A percentile compares a stretch with the other conserved stretches of the same genome.
These are phyloP conservation scores for Candida pseudoviswanathii DNA, from an alignment of 1,139 yeast species.

Conservation along the genomic window DNA sequence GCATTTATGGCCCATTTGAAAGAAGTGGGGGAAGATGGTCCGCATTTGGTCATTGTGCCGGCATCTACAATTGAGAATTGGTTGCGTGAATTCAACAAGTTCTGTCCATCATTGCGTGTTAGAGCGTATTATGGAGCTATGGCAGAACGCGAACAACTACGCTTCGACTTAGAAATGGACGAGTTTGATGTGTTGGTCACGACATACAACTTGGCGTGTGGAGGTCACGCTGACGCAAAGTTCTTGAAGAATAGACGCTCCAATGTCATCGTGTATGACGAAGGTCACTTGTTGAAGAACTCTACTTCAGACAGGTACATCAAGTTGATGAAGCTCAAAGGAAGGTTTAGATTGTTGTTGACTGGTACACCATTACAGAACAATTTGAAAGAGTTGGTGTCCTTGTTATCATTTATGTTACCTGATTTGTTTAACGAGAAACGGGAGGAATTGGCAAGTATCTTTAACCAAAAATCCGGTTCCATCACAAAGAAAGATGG, in stretches of 20 bases:
- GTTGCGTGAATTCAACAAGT: conserved; percentile 90
- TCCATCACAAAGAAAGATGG: conserved; percentile 42
- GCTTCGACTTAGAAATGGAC: conserved; percentile 66
- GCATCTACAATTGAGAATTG: conserved; percentile 96
- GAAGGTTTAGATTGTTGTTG: conserved; percentile 76
- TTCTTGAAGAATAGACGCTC: conserved; percentile 75
- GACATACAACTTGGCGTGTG: conserved; percentile 89
- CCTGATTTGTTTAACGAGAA: conserved; percentile 82
- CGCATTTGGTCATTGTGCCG: conserved; percentile 92
- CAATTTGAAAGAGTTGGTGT: conserved; percentile 85
- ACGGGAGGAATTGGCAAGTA: conserved; percentile 76
- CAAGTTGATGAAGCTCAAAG: conserved; percentile 81
- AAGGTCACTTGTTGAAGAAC: conserved; percentile 95
- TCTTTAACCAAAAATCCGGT: conserved; percentile 71
- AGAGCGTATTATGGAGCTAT: conserved; percentile 94
- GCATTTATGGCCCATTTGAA: conserved; percentile 87
- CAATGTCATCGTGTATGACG: conserved; percentile 91
- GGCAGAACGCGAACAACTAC: conserved; percentile 78
- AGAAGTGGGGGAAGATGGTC: conserved; percentile 89
- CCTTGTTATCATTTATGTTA: conserved; percentile 84
- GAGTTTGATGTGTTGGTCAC: conserved; percentile 86
- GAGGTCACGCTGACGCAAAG: conserved; percentile 77
- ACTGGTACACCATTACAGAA: conserved; percentile 98
- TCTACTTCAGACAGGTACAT: conserved; percentile 83
- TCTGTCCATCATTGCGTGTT: conserved; percentile 78